Base-by-base conservation (phyloP, 1,284 basidiomycete genomes). In the Stygiomarasmius scandens region DNA sequence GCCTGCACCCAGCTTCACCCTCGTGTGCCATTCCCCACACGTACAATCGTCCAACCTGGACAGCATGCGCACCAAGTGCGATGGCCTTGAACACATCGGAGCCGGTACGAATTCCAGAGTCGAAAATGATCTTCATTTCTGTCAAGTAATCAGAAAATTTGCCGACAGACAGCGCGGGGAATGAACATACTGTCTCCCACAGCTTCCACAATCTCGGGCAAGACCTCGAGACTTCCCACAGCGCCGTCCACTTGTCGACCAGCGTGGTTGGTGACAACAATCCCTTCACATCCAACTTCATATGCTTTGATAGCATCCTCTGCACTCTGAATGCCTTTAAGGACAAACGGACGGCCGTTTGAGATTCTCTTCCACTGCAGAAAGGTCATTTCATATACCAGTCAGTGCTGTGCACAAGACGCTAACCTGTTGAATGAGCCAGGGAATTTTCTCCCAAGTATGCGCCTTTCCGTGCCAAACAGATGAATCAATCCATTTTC, bases 201-300 rank as follows among this genome's bases (percentile, higher is more conserved):
- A 6, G 80, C 80, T 44, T 78, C 74, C 3, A 75, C 78, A 59
- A 84, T 81, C 54, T 81, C 81, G 29, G 81, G 80, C 12, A 85
- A 71, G 4, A 79, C 73, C 55, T 84, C 83, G 34, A 86, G 65
- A 57, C 78, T 81, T 2, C 75, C 81, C 1, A 84, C 75, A 1
- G 82, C 83, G 27, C 82, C 83, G 64, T 86, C 83, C 38, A 86
- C 81, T 69, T 86, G 84, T 43, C 85, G 68, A 0, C 83, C 85
- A 5, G 83, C 85, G 63, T 88, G 84, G 65, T 86, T 86, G 32
- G 76, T 79, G 23, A 80, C 82, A 19, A 86, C 80, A 58, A 87
- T 82, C 12, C 82, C 84, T 61, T 84, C 82, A 61, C 81, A 82
- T 0, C 84, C 83, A 16, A 77, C 58, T 27, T 83, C 77, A 27